phyloP scores from a whole-genome alignment of 108 stramenopile species.

The Nannochloropsis salina region DNA sequence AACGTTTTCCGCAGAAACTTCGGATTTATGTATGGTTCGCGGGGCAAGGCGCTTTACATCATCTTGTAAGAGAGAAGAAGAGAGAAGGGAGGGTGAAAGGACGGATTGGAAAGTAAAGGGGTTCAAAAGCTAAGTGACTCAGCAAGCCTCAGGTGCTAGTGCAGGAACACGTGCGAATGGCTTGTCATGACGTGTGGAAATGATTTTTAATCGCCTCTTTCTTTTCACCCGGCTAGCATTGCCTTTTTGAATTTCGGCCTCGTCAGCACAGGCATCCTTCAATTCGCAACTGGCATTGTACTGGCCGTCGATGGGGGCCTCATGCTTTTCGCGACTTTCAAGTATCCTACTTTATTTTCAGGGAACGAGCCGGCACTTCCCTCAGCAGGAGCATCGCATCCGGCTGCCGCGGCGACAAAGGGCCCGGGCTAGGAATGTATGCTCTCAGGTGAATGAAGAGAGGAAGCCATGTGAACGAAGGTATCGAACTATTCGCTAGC shows the following conservation, averaged over 20 bases:
- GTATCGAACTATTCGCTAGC: no score
- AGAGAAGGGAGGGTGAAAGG: no score
- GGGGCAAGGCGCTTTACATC: background rate
- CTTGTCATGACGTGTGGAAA: no score
- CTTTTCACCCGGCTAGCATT: background rate
- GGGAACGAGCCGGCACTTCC: background rate
- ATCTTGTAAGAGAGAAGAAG: background rate
- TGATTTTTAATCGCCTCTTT: background rate
- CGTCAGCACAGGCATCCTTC: slow-evolving; percentile 15
- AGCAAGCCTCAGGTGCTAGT: no score
- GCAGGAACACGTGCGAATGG: no score
- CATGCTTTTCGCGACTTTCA: background rate
- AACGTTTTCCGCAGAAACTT: slow-evolving; percentile 25
- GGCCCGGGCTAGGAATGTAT: background rate
- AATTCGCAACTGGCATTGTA: slow-evolving; percentile 20
- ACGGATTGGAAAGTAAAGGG: no score
- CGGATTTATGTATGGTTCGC: slow-evolving; percentile 18
- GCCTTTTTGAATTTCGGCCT: slow-evolving; percentile 17
- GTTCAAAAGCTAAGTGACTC: no score
- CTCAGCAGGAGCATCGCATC: background rate
- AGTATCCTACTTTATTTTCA: background rate
- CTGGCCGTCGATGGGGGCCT: background rate
- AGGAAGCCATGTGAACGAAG: background rate
- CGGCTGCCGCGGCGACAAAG: background rate
- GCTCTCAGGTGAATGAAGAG: background rate